phyloP scores from a whole-genome alignment of 345 rosid species.

The Microcos paniculata region DNA sequence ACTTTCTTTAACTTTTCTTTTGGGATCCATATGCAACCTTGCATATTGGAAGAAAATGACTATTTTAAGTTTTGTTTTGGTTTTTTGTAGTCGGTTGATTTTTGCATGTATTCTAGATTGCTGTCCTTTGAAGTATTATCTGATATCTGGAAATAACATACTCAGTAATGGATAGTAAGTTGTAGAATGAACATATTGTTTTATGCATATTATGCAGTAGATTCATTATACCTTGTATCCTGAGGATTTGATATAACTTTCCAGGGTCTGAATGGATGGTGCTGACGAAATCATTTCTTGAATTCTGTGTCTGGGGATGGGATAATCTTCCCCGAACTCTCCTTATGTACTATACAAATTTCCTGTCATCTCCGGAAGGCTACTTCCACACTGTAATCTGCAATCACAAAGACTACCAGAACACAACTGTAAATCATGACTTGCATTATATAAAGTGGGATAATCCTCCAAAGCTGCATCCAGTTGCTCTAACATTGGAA shows the following conservation, averaged over 20 bases:
- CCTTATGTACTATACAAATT: conserved; percentile 87
- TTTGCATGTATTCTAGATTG: not conserved
- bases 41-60: not conserved
- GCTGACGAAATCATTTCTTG: conserved; percentile 77
- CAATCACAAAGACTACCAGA: conserved; percentile 91
- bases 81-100: not conserved
- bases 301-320: conserved; percentile 94
- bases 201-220: not conserved
- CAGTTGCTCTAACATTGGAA: conserved; percentile 49
- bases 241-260: conserved; percentile 5
- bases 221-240: not conserved
- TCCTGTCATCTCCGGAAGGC: conserved; percentile 76
- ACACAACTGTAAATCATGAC: conserved; percentile 81
- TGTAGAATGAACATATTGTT: not conserved
- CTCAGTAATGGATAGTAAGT: not conserved
- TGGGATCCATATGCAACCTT: not conserved
- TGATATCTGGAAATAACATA: not conserved
- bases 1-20: too few relatives aligned
- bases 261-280: conserved; percentile 81
- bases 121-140: not conserved
- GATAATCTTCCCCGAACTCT: conserved; percentile 93
- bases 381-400: conserved; percentile 91
- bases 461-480: conserved; percentile 68
- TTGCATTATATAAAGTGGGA: conserved; percentile 81
- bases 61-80: not conserved